phyloP scores from a whole-genome alignment of 169 alveolate species.

The Neospora caninum region DNA sequence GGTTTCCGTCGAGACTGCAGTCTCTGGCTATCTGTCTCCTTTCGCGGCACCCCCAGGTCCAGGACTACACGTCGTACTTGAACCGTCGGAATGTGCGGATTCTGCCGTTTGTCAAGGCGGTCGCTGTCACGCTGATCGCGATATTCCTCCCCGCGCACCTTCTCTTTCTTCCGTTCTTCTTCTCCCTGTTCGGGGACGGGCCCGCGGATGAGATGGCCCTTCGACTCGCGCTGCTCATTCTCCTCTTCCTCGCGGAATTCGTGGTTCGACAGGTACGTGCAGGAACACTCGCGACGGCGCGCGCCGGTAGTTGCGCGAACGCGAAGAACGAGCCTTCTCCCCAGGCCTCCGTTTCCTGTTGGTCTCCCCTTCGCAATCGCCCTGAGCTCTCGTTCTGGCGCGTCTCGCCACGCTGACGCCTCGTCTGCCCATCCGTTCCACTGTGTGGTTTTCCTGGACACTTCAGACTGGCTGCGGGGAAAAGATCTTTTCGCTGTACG shows the following conservation, averaged over 20 bases:
- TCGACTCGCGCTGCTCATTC: neutral
- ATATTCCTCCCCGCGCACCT: neutral
- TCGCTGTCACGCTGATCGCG: neutral
- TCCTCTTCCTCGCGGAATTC: conserved; percentile 18
- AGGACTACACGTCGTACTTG: neutral
- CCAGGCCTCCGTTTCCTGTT: no score
- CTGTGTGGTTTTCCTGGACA: neutral
- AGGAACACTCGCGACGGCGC: no score
- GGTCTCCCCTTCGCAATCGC: no score
- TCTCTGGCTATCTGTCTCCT: no score
- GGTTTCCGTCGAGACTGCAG: no score
- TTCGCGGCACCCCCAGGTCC: neutral
- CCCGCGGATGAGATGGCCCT: neutral
- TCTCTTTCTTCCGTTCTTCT: neutral
- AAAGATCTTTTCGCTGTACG: neutral
- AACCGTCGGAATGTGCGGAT: neutral
- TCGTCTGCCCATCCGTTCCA: no score
- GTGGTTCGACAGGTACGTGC: neutral
- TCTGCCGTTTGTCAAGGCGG: neutral
- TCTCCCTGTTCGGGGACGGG: neutral
- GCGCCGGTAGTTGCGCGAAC: no score
- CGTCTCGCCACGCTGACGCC: no score
- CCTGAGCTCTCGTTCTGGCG: no score
- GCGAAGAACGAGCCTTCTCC: no score
- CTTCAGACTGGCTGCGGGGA: conserved; percentile 23